Conservation (phyloP, 2,329 filamentous ascomycete genomes). For the Talaromyces verruculosus region DNA sequence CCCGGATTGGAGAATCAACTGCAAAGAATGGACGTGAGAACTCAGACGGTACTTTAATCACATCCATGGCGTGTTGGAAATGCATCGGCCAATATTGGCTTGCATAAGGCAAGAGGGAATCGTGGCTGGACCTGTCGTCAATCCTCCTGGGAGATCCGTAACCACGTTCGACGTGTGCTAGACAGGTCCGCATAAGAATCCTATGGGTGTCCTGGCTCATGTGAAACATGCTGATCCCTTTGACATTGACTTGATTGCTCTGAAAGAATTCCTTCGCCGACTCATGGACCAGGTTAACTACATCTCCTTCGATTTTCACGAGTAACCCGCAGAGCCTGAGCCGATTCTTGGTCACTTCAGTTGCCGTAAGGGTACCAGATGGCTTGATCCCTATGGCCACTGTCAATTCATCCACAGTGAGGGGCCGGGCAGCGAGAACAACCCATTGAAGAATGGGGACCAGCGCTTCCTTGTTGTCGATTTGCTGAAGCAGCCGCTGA, state of each 20-base stretch:
- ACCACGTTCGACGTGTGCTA: not conserved
- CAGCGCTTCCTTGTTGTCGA: not conserved
- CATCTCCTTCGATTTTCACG: not conserved
- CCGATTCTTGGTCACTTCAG: not conserved
- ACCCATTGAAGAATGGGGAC: not conserved
- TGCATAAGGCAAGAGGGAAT: not conserved
- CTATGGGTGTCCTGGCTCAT: not conserved
- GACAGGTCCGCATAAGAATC: not conserved
- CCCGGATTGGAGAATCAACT: not conserved
- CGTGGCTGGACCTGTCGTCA: not conserved
- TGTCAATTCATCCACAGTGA: not conserved
- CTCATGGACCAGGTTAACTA: not conserved
- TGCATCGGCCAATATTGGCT: not conserved
- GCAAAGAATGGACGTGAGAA: not conserved
- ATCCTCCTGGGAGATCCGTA: not conserved
- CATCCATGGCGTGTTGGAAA: not conserved
- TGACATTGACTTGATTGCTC: not conserved
- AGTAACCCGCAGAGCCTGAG: not conserved
- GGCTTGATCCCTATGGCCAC: not conserved
- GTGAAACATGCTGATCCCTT: not conserved
- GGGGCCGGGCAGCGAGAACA: not conserved
- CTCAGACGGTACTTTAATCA: not conserved
- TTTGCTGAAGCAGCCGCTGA: not conserved
- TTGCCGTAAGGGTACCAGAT: not conserved
- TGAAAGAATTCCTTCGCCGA: not conserved